Evolutionary conservation across 1,139 yeast species (phyloP).

Genomic region (Candida neerlandica): DNA sequence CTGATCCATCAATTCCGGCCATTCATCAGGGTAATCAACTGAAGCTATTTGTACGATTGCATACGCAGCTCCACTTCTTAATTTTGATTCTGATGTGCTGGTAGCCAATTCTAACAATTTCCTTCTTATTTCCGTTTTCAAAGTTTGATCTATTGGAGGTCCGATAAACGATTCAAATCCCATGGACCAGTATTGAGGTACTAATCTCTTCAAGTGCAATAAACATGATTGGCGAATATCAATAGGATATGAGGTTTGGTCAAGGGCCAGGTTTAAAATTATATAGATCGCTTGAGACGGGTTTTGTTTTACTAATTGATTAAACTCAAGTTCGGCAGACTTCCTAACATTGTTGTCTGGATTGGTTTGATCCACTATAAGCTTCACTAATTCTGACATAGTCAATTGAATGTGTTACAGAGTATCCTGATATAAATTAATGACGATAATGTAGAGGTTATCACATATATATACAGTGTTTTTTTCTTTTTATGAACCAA

Average conservation of each 20-base stretch:
- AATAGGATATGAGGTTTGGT: constrained; percentile 22
- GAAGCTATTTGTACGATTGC: constrained; percentile 84
- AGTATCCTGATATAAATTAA: no score
- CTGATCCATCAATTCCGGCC: constrained; percentile 71
- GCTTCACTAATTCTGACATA: constrained; percentile 17
- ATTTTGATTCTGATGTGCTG: constrained; percentile 55
- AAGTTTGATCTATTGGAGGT: constrained; percentile 57
- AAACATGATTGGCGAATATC: constrained; percentile 66
- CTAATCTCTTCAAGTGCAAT: constrained; percentile 66
- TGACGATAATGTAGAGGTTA: no score
- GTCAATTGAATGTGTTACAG: background rate
- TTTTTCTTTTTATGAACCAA: no score
- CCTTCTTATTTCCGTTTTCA: constrained; percentile 53
- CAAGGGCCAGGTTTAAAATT: constrained; percentile 30
- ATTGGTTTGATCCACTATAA: constrained; percentile 37
- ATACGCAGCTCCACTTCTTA: constrained; percentile 69
- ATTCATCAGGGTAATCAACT: constrained; percentile 92
- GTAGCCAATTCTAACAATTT: constrained; percentile 56
- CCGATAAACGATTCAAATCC: constrained; percentile 80
- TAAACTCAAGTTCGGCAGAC: constrained; percentile 39
- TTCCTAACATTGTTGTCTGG: constrained; percentile 39
- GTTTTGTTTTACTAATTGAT: constrained; percentile 26
- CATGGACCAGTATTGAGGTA: constrained; percentile 81
- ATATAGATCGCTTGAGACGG: constrained; percentile 35
- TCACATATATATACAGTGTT: no score